Conservation (phyloP, 1,284 basidiomycete species). For the Irpex rosettiformis region DNA sequence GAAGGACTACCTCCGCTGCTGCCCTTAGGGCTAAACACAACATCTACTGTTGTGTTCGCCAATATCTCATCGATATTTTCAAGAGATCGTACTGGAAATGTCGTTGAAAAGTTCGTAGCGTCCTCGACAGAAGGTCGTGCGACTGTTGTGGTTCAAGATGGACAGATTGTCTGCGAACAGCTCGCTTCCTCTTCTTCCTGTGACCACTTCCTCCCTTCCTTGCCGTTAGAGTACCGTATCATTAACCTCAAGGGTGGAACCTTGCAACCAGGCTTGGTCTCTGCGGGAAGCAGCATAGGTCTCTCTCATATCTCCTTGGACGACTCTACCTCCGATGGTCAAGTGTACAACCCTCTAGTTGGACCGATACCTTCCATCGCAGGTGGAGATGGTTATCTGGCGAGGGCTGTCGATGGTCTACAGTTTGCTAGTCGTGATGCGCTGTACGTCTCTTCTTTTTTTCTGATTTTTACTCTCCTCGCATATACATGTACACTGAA, state of each 20-base stretch:
- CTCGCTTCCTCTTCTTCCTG: constrained; percentile 11
- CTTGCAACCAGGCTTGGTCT: constrained; percentile 55
- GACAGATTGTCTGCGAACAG: constrained; percentile 30
- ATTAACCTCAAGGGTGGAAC: constrained; percentile 51
- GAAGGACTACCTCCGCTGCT: constrained; percentile 66
- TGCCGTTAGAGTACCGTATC: constrained; percentile 10
- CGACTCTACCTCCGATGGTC: constrained; percentile 66
- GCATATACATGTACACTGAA: too few species aligned
- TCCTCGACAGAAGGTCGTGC: not conserved
- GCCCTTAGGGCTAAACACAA: constrained; percentile 31
- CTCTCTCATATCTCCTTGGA: constrained; percentile 62
- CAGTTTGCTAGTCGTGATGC: constrained; percentile 68
- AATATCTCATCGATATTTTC: constrained; percentile 49
- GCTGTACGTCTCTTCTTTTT: constrained; percentile 43
- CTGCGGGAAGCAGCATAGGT: constrained; percentile 58
- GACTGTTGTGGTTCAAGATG: constrained; percentile 17
- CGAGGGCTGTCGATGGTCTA: constrained; percentile 72
- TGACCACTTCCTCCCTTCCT: constrained; percentile 11
- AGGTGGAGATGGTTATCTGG: constrained; percentile 48
- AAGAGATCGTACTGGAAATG: constrained; percentile 10
- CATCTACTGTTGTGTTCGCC: constrained; percentile 46
- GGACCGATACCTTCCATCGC: constrained; percentile 41
- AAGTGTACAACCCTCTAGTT: constrained; percentile 47
- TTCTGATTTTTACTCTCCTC: constrained; percentile 6
- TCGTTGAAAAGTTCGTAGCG: constrained; percentile 7